A percentile compares a stretch with the other conserved stretches of the same genome.
These are phyloP conservation scores for Teratosphaeria destructans DNA, from an alignment of 2,329 filamentous ascomycete species.

Conservation along the genomic window DNA sequence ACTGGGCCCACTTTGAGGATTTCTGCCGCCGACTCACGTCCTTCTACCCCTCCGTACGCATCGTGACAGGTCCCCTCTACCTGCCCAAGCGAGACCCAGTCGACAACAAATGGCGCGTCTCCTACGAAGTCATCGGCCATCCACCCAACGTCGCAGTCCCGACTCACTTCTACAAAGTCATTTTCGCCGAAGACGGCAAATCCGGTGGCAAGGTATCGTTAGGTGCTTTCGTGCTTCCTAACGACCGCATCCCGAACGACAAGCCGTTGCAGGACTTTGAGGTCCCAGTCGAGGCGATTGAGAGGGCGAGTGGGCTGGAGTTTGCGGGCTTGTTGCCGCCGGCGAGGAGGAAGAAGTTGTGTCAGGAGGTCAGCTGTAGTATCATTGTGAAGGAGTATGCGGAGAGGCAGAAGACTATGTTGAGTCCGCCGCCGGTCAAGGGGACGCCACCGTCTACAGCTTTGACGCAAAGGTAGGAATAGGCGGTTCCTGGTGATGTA, in stretches of 20 bases:
- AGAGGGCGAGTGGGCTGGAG: slow-evolving; percentile 83
- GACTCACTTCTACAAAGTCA: slow-evolving; percentile 98
- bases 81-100: slow-evolving; percentile 68
- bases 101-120: slow-evolving; percentile 92
- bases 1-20: slow-evolving; percentile 98
- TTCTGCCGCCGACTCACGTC: slow-evolving; percentile 79
- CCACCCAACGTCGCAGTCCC: slow-evolving; percentile 92
- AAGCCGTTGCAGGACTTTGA: slow-evolving; percentile 88
- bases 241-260: slow-evolving; percentile 75
- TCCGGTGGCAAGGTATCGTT: slow-evolving; percentile 65
- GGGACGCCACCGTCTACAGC: slow-evolving; percentile 11
- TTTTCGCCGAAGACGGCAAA: slow-evolving; percentile 79
- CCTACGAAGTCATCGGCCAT: slow-evolving; percentile 88
- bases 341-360: slow-evolving; percentile 66
- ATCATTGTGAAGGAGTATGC: slow-evolving; percentile 74
- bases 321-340: slow-evolving; percentile 73
- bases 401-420: slow-evolving; percentile 43
- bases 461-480: slow-evolving; percentile 7
- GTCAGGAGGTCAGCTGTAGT: slow-evolving; percentile 74
- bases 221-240: slow-evolving; percentile 90
- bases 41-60: slow-evolving; percentile 74
- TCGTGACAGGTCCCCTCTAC: slow-evolving; percentile 90
- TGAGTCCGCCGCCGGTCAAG: slow-evolving; percentile 18
- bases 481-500: neutral
- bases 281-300: slow-evolving; percentile 84